Conservation (phyloP, 371 early-diverging fungal species). For the Lichtheimia ornata region DNA sequence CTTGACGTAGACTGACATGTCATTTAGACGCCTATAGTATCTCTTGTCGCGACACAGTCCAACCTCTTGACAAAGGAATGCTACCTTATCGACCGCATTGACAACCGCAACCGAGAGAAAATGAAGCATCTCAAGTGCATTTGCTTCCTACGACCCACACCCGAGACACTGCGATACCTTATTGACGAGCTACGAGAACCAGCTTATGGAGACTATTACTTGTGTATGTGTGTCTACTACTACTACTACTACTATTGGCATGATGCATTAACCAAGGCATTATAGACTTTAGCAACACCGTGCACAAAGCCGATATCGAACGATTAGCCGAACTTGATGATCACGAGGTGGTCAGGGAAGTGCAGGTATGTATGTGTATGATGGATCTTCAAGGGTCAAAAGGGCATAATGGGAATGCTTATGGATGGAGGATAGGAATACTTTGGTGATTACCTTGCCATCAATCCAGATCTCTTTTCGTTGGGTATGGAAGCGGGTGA, state of each 20-base stretch:
- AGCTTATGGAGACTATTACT: conserved; percentile 90
- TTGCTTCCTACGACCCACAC: conserved; percentile 86
- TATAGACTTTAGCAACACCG: conserved; percentile 85
- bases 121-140: conserved; percentile 95
- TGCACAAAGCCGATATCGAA: conserved; percentile 89
- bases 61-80: conserved; percentile 87
- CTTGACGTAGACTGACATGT: background rate
- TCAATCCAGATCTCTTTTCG: conserved; percentile 83
- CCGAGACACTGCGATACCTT: conserved; percentile 79
- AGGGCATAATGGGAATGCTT: no score
- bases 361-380: no score
- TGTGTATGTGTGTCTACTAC: conserved; percentile 60
- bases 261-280: background rate
- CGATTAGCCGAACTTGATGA: conserved; percentile 94
- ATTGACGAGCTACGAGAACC: conserved; percentile 91
- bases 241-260: background rate
- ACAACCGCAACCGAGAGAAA: conserved; percentile 80
- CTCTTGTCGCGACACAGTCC: conserved; percentile 90
- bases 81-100: conserved; percentile 92
- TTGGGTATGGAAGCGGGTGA: conserved; percentile 70
- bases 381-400: no score
- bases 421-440: conserved; percentile 63
- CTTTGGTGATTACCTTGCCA: conserved; percentile 89
- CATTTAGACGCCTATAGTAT: conserved; percentile 86
- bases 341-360: conserved; percentile 90